A percentile compares a stretch with the other conserved stretches of the same genome.
These are phyloP conservation scores for Geopyxis carbonaria DNA, from an alignment of 495 filamentous ascomycete species.

Conservation along the genomic window DNA sequence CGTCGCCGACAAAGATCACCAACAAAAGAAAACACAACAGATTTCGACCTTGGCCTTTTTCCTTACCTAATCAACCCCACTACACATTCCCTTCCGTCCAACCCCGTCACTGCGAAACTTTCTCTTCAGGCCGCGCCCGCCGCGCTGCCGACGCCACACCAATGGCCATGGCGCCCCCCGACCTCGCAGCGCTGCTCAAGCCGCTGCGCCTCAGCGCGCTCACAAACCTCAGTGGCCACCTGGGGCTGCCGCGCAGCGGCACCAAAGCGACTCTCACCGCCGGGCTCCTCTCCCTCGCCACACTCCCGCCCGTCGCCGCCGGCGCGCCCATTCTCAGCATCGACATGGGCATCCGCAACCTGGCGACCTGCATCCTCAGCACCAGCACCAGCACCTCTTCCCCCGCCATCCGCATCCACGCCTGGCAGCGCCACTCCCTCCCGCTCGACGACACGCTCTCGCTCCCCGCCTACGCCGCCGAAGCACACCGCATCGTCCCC, in stretches of 20 bases:
- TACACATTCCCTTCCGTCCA: too few relatives aligned
- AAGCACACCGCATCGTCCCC: not conserved
- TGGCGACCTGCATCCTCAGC: slow-evolving; percentile 54
- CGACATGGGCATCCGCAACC: slow-evolving; percentile 74
- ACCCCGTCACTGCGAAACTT: too few relatives aligned
- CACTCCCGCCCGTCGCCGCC: not conserved
- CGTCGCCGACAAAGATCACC: too few relatives aligned
- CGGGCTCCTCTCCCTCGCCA: not conserved
- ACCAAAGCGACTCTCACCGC: not conserved
- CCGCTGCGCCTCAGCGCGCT: not conserved
- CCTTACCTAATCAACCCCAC: too few relatives aligned
- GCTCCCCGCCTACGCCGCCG: not conserved
- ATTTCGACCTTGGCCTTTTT: too few relatives aligned
- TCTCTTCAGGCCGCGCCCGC: too few relatives aligned
- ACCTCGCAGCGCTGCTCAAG: not conserved
- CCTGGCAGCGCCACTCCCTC: slow-evolving; percentile 25
- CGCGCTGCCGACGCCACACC: too few relatives aligned
- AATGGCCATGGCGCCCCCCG: not conserved
- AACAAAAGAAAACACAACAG: too few relatives aligned
- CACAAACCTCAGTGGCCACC: not conserved
- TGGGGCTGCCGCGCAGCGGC: not conserved
- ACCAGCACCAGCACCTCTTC: too few relatives aligned
- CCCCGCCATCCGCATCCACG: slow-evolving; percentile 13
- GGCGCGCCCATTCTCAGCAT: slow-evolving; percentile 49
- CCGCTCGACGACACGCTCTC: not conserved